Base-by-base conservation (phyloP, 306 rosid species). In the Castanea sativa region DNA sequence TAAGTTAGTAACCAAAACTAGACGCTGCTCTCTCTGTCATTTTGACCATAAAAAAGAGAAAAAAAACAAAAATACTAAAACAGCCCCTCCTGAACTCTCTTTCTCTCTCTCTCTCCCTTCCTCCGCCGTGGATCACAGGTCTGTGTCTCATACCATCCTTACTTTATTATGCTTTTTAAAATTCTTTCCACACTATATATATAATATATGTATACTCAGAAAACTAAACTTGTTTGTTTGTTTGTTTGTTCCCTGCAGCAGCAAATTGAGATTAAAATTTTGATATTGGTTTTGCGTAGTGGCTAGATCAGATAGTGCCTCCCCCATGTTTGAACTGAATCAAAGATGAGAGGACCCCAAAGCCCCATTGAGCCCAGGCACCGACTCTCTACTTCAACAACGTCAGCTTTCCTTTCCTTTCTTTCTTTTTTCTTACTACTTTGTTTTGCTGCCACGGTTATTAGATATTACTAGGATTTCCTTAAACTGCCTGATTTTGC, bases 291-390 rank as follows among this genome's bases (percentile, higher is more conserved):
- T 8, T 61, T 19, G 75, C 27, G 12, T 70, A 1, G 6, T 53
- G 32, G 65, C 57, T 55, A 57, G 77, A 64, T 76, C 78, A 64
- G 76, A 88, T 67, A 81, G 64, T 76, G 52, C 38, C 75, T 82
- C 29, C 59, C 71, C 35, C 14, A 61, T 77, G 76, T 65, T 67
- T 75, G 78, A 55, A 68, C 85, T 71, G 75, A 81, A 80, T 80
- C 75, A 61, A 73, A 80, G 58, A 94, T 95, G 98, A 92, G 98
- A 87, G 90, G 81, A 73, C 83, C 92, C 52, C 88, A 88, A 1
- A 86, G 77, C 80, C 70, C 80, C 75, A 76, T 86, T 11, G 99
- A 95, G 89, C 98, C 91, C 18, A 87, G 98, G 6, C 86, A 78
- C 81, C 99, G 98, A 25, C 83, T 85, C 56, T 89, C 94, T 14